A percentile compares a stretch with the other conserved stretches of the same genome.
Conservation (phyloP, 441 rosid species). For the Daphne laureola region DNA sequence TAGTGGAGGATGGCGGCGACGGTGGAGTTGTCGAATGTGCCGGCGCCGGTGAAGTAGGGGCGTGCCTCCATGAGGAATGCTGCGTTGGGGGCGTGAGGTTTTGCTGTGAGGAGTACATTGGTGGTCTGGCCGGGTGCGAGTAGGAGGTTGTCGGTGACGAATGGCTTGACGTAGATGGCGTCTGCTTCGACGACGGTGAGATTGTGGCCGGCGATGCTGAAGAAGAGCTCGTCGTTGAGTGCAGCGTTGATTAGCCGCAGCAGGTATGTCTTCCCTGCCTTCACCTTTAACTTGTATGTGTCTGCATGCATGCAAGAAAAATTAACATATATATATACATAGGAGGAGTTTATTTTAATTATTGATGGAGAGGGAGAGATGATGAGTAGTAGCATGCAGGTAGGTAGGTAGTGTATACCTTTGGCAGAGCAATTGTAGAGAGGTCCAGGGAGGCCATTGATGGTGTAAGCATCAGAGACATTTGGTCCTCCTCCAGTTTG, state of each 20-base stretch:
- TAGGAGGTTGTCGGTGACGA: conserved; percentile 6
- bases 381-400: no score
- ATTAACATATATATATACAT: no score
- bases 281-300: conserved; percentile 36
- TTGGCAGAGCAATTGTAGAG: conserved; percentile 25
- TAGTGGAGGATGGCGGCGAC: conserved; percentile 21
- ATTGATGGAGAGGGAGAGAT: no score
- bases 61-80: conserved; percentile 29
- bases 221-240: conserved; percentile 38
- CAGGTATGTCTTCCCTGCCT: conserved; percentile 43
- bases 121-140: conserved; percentile 27
- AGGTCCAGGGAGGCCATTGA: conserved; percentile 28
- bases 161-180: conserved; percentile 24
- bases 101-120: conserved; percentile 25
- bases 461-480: conserved; percentile 30
- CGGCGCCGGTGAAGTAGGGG: conserved; percentile 24
- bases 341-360: no score
- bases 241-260: conserved; percentile 51
- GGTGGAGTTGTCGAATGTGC: conserved; percentile 29
- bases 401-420: conserved; percentile 1
- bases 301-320: conserved; percentile 12
- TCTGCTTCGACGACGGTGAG: conserved; percentile 22
- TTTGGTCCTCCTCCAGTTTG: conserved; percentile 26
- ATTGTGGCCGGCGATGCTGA: conserved; percentile 28
- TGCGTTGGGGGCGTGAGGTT: conserved; percentile 17